phyloP scores from a whole-genome alignment of 129 eudicot species.

The Flaveria sonorensis region DNA sequence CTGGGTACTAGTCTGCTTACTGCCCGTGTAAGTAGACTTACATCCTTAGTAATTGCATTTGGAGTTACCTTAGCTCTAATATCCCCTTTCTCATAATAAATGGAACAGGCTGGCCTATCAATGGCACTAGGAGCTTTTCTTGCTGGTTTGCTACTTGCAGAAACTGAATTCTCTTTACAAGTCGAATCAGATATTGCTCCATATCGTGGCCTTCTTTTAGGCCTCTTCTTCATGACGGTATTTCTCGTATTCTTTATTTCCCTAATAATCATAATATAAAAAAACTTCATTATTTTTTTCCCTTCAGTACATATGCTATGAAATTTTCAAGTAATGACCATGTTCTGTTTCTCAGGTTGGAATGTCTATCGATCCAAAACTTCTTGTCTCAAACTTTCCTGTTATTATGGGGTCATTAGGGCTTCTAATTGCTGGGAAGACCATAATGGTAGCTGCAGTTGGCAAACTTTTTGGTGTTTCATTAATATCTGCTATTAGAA shows the following conservation, averaged over 20 bases:
- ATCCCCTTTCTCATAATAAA: not conserved
- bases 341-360: conserved; percentile 72
- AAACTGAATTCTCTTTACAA: conserved; percentile 97
- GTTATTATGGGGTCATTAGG: conserved; percentile 81
- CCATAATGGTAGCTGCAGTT: conserved; percentile 73
- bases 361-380: conserved; percentile 99
- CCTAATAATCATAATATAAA: conserved; percentile 4
- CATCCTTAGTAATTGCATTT: conserved; percentile 19
- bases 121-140: conserved; percentile 99
- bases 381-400: conserved; percentile 88
- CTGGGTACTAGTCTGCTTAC: conserved; percentile 97
- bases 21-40: conserved; percentile 74
- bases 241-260: too few species aligned
- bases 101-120: conserved; percentile 95
- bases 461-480: conserved; percentile 91
- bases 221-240: conserved; percentile 99
- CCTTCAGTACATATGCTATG: not conserved
- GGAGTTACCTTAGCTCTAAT: conserved; percentile 1
- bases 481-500: conserved; percentile 81
- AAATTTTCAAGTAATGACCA: conserved; percentile 10
- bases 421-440: conserved; percentile 85
- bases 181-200: conserved; percentile 99
- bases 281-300: not conserved
- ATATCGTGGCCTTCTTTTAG: conserved; percentile 96
- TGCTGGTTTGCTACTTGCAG: conserved; percentile 98